Base-by-base conservation (phyloP, 2,329 filamentous ascomycete genomes). In the Pseudomassariella vexata region DNA sequence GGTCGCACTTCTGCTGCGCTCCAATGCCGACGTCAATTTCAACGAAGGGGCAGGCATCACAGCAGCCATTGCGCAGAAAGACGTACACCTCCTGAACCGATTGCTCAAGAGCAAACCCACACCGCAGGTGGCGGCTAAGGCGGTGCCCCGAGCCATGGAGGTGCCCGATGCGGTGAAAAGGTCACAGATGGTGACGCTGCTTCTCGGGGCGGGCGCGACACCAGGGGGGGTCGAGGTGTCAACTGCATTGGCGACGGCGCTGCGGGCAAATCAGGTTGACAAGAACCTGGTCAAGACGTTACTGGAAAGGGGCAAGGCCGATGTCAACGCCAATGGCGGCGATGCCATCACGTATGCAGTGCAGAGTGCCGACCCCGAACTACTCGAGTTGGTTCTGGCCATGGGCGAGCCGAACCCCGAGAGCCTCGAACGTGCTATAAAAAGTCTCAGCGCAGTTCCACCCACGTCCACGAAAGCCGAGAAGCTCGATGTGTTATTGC, bases 11-110 rank as follows among this genome's bases (percentile, higher is more conserved):
- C 52, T 78, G 4, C 53, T 79, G 5, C 57, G 62, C 3, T 57
- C 73, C 37, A 65, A 68, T 10, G 68, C 68, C 4, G 71, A 76
- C 28, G 61, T 73, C 22, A 75, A 74, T 40, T 70, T 68, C 33
- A 67, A 69, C 24, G 63, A 68, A 17, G 70, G 71, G 0, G 56
- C 63, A n/a, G 64, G 62, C 3, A 56, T 78, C 10, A 50, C 62
- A 1, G 57, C 65, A 0, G 64, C 73, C 0, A 66, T 78, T 12
- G 40, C 50, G 2, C 66, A 70, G 34, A 63, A 59, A 19, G 71
- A 78, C 29, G 34, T 68, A 1, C 49, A 48, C 1, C 51, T 77
- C 0, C 46, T 77, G 1, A 54, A 60, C 11, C 57, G 54, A 0
- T 43, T 78, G 6, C 51, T 76, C 3, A 55, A 46, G 17, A 61